Conservation (phyloP, 768 basidiomycete species). For the Boletus vermiculosoides region DNA sequence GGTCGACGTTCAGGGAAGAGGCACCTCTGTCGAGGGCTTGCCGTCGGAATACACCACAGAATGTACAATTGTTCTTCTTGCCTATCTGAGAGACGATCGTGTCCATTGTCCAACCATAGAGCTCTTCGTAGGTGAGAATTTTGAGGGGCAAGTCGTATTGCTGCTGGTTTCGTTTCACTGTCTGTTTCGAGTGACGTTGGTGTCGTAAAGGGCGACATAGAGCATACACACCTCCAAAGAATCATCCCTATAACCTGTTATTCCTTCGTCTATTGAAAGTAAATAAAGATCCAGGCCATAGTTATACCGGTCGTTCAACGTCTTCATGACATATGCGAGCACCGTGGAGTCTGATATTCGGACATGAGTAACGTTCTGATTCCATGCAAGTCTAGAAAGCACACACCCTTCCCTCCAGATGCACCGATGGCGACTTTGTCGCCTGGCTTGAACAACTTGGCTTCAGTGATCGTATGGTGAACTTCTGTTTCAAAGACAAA, state of each 20-base stretch:
- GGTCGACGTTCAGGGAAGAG: slow-evolving; percentile 82
- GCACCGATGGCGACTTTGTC: slow-evolving; percentile 97
- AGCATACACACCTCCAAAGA: slow-evolving; percentile 75
- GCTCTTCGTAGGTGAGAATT: slow-evolving; percentile 92
- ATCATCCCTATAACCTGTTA: slow-evolving; percentile 97
- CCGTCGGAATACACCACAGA: slow-evolving; percentile 95
- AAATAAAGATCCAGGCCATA: slow-evolving; percentile 91
- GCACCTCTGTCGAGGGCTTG: slow-evolving; percentile 97
- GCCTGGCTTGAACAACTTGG: slow-evolving; percentile 80
- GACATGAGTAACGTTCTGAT: slow-evolving; percentile 1
- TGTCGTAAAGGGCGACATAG: slow-evolving; percentile 4
- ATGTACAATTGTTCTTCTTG: slow-evolving; percentile 97
- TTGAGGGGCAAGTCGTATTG: slow-evolving; percentile 96
- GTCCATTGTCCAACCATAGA: slow-evolving; percentile 99
- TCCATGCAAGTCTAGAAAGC: background rate
- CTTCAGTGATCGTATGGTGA: slow-evolving; percentile 89
- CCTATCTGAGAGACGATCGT: slow-evolving; percentile 92
- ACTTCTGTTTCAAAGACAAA: slow-evolving; percentile 98
- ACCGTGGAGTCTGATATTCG: slow-evolving; percentile 84
- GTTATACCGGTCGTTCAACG: slow-evolving; percentile 88
- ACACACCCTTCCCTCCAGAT: slow-evolving; percentile 92
- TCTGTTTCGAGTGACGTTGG: slow-evolving; percentile 47
- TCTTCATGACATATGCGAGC: slow-evolving; percentile 94
- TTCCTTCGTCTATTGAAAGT: slow-evolving; percentile 97
- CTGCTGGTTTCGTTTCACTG: slow-evolving; percentile 94